A percentile compares a stretch with the other conserved stretches of the same genome.
phyloP scores from a whole-genome alignment of 768 basidiomycete genomes.

The Hypholoma fasciculare region DNA sequence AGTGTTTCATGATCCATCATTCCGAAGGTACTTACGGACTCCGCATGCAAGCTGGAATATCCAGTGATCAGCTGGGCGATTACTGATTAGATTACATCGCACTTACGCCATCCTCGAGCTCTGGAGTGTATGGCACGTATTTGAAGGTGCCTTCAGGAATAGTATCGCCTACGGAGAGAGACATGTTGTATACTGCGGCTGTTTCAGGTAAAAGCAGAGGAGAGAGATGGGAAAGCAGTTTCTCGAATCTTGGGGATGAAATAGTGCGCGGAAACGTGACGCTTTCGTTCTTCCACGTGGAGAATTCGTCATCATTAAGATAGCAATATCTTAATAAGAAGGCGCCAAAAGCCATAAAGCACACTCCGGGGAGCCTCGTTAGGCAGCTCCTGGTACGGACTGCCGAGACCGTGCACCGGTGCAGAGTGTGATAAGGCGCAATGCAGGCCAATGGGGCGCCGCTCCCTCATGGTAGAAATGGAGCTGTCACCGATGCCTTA shows the following conservation, averaged over 20 bases:
- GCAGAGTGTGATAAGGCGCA: too few relatives aligned
- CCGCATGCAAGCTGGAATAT: constrained; percentile 57
- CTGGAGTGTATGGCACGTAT: constrained; percentile 61
- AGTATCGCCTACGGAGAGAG: constrained; percentile 36
- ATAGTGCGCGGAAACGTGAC: constrained; percentile 3
- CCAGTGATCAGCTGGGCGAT: constrained; percentile 11
- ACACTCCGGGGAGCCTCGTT: constrained; percentile 2
- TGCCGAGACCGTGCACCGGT: not conserved
- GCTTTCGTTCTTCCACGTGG: constrained; percentile 1
- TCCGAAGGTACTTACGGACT: constrained; percentile 45
- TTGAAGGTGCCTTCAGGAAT: constrained; percentile 41
- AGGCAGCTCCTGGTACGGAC: not conserved
- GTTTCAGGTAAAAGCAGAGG: constrained; percentile 5
- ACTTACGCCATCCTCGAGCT: constrained; percentile 62
- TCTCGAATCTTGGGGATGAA: not conserved
- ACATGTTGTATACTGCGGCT: constrained; percentile 18
- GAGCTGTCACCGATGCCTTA: not conserved
- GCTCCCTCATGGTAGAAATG: not conserved
- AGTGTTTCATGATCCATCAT: constrained; percentile 10
- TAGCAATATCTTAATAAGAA: not conserved
- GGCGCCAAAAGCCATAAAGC: not conserved
- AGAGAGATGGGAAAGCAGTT: constrained; percentile 5
- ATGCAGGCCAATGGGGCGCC: not conserved
- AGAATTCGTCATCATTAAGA: constrained; percentile 4
- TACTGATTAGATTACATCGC: constrained; percentile 12